Base-by-base conservation (phyloP, 805 yeast species). In the Millerozyma acaciae region DNA sequence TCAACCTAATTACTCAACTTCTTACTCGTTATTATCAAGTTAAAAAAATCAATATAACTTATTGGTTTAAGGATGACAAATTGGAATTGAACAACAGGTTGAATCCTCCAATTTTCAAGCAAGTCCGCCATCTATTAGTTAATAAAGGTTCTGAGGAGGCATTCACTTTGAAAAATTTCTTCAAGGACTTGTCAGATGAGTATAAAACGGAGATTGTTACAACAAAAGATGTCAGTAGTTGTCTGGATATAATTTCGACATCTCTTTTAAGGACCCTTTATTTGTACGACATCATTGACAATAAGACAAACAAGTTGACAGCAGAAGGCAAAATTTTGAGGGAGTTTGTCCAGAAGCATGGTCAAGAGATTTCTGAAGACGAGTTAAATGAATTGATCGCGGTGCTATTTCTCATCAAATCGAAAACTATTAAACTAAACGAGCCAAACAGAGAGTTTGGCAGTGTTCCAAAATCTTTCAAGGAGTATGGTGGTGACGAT, bases 11-110 rank as follows among this genome's bases (percentile, higher is more conserved):
- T 15, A 76, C 94, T 10, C 79, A 76, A 44, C 73, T 80, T 16
- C 70, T 88, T 46, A 80, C 86, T 42, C 78, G 97, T 52, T 90
- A 85, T 58, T 87, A 78, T 54, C 97, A 89, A 53, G 80, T 75
- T 38, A 84, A 81, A 51, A 76, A 72, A 35, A 68, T 85, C 23
- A 61, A 68, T 27, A 73, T 73, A 16, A 53, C 61, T 12, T 73
- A 62, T 39, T 81, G 83, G 81, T 81, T 66, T 60, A 53, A 55
- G 28, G 70, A 76, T 42, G 52, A 62, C 38, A 47, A 26, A 33
- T 44, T 59, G 16, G 70, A 68, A 33, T 51, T 82, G 18, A 69
- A 68, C 13, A 78, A 74, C 44, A 69, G 81, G 45, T 47, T 72
- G 28, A 59, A 69, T 4, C 83, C 84, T 6, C 68, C 84, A 1